A percentile compares a stretch with the other conserved stretches of the same genome.
These are phyloP conservation scores for Tylopilus sp. DNA, from an alignment of 768 basidiomycete species.

Conservation along the genomic window DNA sequence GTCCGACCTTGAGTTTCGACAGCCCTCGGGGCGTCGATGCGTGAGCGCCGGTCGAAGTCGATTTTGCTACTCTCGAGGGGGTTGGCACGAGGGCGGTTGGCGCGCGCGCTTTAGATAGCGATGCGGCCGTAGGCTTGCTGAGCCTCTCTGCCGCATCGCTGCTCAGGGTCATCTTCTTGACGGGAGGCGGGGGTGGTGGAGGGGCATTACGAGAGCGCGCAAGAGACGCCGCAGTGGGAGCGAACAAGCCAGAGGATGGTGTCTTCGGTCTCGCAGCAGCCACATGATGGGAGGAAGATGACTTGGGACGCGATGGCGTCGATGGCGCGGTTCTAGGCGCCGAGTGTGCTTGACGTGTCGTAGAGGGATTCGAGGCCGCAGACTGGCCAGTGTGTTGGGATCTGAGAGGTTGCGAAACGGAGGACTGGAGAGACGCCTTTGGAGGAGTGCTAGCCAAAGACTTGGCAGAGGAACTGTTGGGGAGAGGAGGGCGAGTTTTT, in stretches of 20 bases:
- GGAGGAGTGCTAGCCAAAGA: conserved; percentile 24
- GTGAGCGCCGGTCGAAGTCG: conserved; percentile 29
- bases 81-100: conserved; percentile 14
- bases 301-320: conserved; percentile 37
- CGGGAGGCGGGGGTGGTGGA: conserved; percentile 43
- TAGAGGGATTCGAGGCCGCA: conserved; percentile 31
- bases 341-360: conserved; percentile 23
- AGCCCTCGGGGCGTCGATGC: conserved; percentile 26
- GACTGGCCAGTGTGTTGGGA: conserved; percentile 44
- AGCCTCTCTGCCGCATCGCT: conserved; percentile 59
- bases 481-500: conserved; percentile 28
- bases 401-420: conserved; percentile 36
- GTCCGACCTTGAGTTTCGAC: conserved; percentile 28
- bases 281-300: conserved; percentile 25
- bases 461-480: conserved; percentile 19
- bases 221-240: conserved; percentile 80
- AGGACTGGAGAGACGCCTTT: conserved; percentile 33
- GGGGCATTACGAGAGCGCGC: conserved; percentile 61
- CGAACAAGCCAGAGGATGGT: conserved; percentile 65
- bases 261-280: conserved; percentile 49
- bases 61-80: conserved; percentile 27
- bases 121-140: conserved; percentile 82
- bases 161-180: conserved; percentile 53
- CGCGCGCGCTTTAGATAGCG: conserved; percentile 58
- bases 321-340: conserved; percentile 30